Conservation (phyloP, 1,284 basidiomycete species). For the Coniferiporia sulphurascens region DNA sequence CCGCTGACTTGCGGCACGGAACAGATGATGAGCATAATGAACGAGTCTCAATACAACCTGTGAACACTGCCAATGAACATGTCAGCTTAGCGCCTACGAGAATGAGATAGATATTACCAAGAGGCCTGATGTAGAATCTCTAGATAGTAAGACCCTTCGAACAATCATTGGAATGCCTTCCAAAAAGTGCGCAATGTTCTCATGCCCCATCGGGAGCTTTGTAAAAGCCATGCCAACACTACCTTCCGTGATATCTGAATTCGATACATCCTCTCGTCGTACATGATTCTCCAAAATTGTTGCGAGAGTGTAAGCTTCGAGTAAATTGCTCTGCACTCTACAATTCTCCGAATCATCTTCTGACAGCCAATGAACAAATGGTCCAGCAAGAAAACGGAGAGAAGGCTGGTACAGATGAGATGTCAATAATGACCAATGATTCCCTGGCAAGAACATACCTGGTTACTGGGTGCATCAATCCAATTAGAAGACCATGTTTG, state of each 20-base stretch:
- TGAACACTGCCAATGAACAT: background rate
- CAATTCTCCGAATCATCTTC: background rate
- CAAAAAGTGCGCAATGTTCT: background rate
- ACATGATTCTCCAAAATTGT: background rate
- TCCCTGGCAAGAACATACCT: background rate
- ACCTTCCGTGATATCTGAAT: background rate
- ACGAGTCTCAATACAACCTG: background rate
- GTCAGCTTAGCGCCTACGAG: background rate
- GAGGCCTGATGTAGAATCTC: background rate
- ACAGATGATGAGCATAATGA: slow-evolving; percentile 1
- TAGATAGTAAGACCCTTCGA: background rate
- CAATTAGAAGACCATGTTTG: background rate
- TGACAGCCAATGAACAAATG: background rate
- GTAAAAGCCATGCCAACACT: background rate
- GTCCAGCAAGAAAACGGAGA: background rate
- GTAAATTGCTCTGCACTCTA: background rate
- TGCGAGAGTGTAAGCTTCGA: background rate
- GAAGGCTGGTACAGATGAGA: slow-evolving; percentile 4
- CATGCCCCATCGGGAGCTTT: background rate
- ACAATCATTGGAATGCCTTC: background rate
- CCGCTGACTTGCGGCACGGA: background rate
- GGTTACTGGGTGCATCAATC: background rate
- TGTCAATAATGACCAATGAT: background rate
- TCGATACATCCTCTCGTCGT: background rate
- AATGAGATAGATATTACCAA: background rate